Base-by-base conservation (phyloP, 2,329 filamentous ascomycete genomes). In the Paramyrothecium sp. region DNA sequence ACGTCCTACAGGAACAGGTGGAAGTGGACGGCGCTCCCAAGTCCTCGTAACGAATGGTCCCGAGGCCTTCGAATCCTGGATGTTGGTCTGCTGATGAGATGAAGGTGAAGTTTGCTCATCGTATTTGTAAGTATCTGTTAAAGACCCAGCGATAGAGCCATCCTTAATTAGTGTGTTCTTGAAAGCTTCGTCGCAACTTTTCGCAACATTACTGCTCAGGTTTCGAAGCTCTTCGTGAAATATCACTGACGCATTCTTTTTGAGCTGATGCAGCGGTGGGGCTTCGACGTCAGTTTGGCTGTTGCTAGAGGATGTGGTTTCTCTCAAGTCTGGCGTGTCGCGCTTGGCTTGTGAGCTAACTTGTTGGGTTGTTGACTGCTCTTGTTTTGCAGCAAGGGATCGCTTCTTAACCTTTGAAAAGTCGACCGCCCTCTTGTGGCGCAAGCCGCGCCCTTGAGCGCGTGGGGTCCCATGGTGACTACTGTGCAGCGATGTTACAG, bases 111-210 rank as follows among this genome's bases (percentile, higher is more conserved):
- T 46, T 12, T 17, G 41, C 5, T 46, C 17, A 7, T 16, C 17
- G 7, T 20, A n/a, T 49, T 49, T 21, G 22, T 74, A 67, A 10
- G 54, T 58, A 23, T 76, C 71, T 3, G 70, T 68, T 46, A 73
- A 61, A 4, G 71, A 73, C 33, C 68, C 69, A 17, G 67, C 71
- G 26, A 70, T 67, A 1, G 74, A 75, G 13, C 73, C 71, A 17
- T 75, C 73, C 19, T 72, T 69, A 16, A 82, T 73, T 12, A 84
- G 63, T 11, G 80, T 81, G 64, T 89, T 87, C 68, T 91, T 93
- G 77, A 98, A 97, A 1, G 93, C 93, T 67, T 95, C 91, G 67
- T 98, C 93, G 67, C 93, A 96, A 58, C 95, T 91, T 72, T 92
- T 91, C 53, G 92, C 91, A 60, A 97, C 87, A 65, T 92, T 92